Base-by-base conservation (phyloP, 2,329 filamentous ascomycete genomes). In the Paradendryphiella salina region DNA sequence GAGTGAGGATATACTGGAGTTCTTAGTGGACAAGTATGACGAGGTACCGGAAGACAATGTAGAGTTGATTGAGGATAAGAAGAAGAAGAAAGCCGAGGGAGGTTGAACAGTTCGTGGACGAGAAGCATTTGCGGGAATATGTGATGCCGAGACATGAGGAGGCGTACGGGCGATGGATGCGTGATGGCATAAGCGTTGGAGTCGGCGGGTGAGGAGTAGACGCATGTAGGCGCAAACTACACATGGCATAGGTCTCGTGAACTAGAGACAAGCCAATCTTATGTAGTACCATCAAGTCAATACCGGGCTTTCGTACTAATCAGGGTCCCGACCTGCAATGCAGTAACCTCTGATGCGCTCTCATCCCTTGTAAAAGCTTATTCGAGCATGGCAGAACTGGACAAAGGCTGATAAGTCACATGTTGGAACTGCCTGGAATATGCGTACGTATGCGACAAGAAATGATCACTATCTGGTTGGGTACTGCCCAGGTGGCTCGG, bases 41-140 rank as follows among this genome's bases (percentile, higher is more conserved):
- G 84, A 91, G 59, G 88, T 99, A 64, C 93, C 93, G 2, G 90
- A 95, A 77, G 90, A 96, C 70, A 96, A 99, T 76, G 88, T 97
- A 64, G 93, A 97, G 77, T 77, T 92, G 68, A 84, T 97, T 35
- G 93, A 97, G 75, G 93, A 96, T 73, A 96, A 96, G 84, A 91
- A 90, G 80, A 96, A 96, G 84, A 96, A 95, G 59, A 66, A 66
- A 58, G 41, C 54, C 4, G 59, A 61, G 52, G 56, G 46, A 33
- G 57, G n/a, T 50, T 60, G 53, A 60, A 28, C 10, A 14, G n/a
- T 10, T 20, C 32, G 11, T 13, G 13, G 28, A 9, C 8, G 10
- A 21, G 13, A 15, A 26, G 23, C 5, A 13, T 9, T 21, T 26
- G 28, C n/a, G 20, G 18, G 34, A 21, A 38, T 28, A 38, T 32